Evolutionary conservation across 306 rosid genomes (phyloP), one percentile per base, ranked within the genome.

Genomic region (Corylus avellana): DNA sequence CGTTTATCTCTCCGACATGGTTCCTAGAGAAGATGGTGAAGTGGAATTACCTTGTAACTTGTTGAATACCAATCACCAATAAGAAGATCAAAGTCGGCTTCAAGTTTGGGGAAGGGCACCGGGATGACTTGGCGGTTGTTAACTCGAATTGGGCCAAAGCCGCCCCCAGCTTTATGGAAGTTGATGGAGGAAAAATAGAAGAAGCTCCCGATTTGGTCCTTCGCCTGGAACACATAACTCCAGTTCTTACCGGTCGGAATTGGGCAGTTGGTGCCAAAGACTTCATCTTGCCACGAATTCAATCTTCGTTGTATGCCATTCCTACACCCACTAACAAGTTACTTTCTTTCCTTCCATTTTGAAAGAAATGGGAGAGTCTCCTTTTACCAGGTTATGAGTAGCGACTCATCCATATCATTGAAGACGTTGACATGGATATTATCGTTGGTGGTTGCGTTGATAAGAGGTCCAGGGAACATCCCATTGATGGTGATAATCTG

Each of bases 211-310:
- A 95, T 93, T 76, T 95, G 99, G 77, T 93, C 99, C 84, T 93
- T 95, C 12, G 84, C 62, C 44, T 85, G 84, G 81, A 95, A 91
- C 77, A 54, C 90, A 64, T 86, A 91, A 29, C 94, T 95, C 93
- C 95, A 95, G 80, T 84, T 93, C 0, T 61, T 83, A 4, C 87
- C 86, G 98, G 85, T 73, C 69, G 81, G 56, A 95, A 29, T 93
- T 14, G 97, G 96, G 75, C 98, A 93, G 75, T 93, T 91, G 58
- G 94, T 91, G 47, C 98, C 97, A 0, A 96, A 90, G 20, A 95
- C 98, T 50, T 98, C 97, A 88, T 95, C 97, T 89, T 95, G 92
- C 99, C 97, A 93, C 80, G 98, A 92, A 80, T 93, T 84, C 56
- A 85, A 82, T 86, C 96, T 89, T 83, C 93, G 97, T 8, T 93